These are phyloP conservation scores for Scenedesmus sp. DNA, from an alignment of 163 green algal genomes.

Conservation along the genomic window DNA sequence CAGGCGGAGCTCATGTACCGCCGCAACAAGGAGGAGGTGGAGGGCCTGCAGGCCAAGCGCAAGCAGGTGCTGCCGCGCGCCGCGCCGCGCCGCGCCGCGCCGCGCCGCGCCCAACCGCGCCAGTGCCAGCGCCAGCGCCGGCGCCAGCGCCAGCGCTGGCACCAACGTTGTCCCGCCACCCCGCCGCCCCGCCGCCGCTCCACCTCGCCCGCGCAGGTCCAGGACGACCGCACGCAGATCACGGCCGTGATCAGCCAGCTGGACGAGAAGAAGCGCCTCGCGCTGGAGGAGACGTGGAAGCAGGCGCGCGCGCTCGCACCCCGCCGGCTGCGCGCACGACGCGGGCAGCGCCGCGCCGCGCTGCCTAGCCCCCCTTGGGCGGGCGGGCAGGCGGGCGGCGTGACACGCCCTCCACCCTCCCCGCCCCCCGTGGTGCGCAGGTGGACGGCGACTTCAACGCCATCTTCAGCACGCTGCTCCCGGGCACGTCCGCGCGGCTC, in stretches of 20 bases:
- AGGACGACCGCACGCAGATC: constrained; percentile 50
- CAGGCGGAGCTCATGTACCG: constrained; percentile 49
- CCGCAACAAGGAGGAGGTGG: constrained; percentile 46
- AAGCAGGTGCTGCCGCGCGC: constrained; percentile 19
- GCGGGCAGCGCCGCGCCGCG: too few relatives aligned
- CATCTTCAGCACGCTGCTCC: constrained; percentile 98
- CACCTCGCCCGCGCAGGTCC: constrained; percentile 14
- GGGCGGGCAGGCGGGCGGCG: background rate
- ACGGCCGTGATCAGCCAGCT: constrained; percentile 92
- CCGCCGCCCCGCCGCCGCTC: background rate
- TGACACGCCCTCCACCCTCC: background rate
- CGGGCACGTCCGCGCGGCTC: constrained; percentile 93
- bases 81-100: too few relatives aligned
- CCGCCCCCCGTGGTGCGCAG: background rate
- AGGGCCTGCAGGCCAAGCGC: constrained; percentile 43
- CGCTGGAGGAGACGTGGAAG: constrained; percentile 89
- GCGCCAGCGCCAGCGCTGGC: too few relatives aligned
- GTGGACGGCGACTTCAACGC: constrained; percentile 90
- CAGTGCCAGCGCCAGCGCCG: too few relatives aligned
- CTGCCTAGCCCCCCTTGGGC: too few relatives aligned
- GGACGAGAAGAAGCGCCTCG: constrained; percentile 95
- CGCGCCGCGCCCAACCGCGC: too few relatives aligned
- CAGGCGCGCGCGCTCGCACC: constrained; percentile 69
- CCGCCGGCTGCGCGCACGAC: too few relatives aligned
- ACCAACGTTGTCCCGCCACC: background rate